Base-by-base conservation (phyloP, 352 stramenopile genomes). In the Pythium biforme region DNA sequence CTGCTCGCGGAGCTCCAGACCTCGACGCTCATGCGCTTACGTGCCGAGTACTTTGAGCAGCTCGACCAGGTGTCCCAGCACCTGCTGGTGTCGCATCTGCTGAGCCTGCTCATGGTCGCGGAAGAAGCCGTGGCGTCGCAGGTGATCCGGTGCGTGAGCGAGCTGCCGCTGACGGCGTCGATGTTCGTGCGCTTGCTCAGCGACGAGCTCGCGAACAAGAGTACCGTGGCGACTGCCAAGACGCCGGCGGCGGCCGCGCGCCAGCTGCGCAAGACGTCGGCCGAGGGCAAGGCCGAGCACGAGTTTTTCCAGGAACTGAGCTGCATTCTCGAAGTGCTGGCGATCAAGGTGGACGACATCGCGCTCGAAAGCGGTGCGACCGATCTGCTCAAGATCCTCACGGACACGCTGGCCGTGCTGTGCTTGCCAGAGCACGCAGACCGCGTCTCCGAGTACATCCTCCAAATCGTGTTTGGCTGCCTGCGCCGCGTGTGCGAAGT, bases 391-490 rank as follows among this genome's bases (percentile, higher is more conserved):
- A 78, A 76, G 39, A 74, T 75, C 45, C 59, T 95, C 12, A 75
- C 75, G 11, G 62, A 87, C 23, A 81, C 90, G 23, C 61, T 95
- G 10, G 64, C 66, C 23, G 59, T 90, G 26, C 83, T 92, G 6
- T 90, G 81, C 51, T 67, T 71, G 7, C 59, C 74, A 9, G 74
- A 80, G 25, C 64, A 89, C 52, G 72, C 84, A 26, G 76, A 64
- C n/a, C 60, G 64, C 19, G 78, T 89, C 8, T 90, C 84, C 1
- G 81, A 94, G 60, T 94, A 94, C 68, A 74, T 91, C n/a, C 56
- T 92, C 19, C 85, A 94, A 64, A 75, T 94, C 17, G 63, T 94
- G 20, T 94, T 92, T 57, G 76, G 74, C 27, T 92, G 85, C 34
- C 66, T 94, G 54, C 81, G 85, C 57, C 82, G 81, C 41, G 74